Evolutionary conservation across 495 filamentous ascomycete species (phyloP).

Genomic region (Podospora sp.): DNA sequence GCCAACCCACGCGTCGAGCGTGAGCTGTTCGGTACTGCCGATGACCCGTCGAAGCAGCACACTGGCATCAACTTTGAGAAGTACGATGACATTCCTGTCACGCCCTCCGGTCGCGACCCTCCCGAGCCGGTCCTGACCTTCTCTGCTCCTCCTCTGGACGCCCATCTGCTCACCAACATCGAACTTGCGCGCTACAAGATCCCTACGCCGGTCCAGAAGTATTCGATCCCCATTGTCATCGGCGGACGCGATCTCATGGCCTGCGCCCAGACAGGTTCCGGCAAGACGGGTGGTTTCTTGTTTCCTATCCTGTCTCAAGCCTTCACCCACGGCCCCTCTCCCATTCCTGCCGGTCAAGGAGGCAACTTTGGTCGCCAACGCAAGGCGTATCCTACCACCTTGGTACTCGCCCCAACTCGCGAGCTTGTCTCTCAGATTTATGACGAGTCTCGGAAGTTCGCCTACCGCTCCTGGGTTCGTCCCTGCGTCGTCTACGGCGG

Average conservation of each 20-base stretch:
- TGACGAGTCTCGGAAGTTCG: constrained; percentile 96
- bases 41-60: constrained; percentile 91
- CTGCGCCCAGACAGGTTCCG: constrained; percentile 97
- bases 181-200: constrained; percentile 89
- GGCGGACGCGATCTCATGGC: constrained; percentile 96
- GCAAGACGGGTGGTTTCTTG: constrained; percentile 98
- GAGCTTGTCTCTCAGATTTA: constrained; percentile 98
- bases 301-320: constrained; percentile 98
- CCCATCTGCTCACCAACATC: constrained; percentile 89
- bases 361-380: constrained; percentile 80
- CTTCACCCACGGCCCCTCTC: constrained; percentile 81
- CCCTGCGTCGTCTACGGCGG: constrained; percentile 99
- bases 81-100: constrained; percentile 98
- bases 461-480: constrained; percentile 97
- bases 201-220: constrained; percentile 96
- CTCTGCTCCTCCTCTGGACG: constrained; percentile 91
- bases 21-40: constrained; percentile 90
- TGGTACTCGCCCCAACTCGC: constrained; percentile 94
- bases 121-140: constrained; percentile 89
- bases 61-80: constrained; percentile 99
- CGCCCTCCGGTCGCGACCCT: constrained; percentile 91
- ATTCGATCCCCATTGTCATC: constrained; percentile 98
- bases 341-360: constrained; percentile 61
- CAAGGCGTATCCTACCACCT: constrained; percentile 93
- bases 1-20: constrained; percentile 87